A percentile compares a stretch with the other conserved stretches of the same genome.
Conservation (phyloP, 768 basidiomycete species). For the Boletus huronensis region DNA sequence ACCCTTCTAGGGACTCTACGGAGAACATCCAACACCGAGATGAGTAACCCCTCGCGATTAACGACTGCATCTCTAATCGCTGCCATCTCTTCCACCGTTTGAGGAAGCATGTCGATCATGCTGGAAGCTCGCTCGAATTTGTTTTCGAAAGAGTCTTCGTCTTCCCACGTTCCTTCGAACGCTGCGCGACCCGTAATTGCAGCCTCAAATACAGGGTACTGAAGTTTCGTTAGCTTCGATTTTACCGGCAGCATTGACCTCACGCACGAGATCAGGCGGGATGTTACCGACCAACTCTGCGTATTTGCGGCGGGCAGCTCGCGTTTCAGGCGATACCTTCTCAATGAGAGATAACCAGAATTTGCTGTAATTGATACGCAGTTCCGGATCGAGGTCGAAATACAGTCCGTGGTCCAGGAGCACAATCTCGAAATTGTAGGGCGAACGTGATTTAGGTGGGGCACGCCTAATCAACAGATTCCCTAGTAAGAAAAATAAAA, state of each 20-base stretch:
- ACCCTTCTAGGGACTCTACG: constrained; percentile 81
- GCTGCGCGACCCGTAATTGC: constrained; percentile 85
- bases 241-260: not conserved
- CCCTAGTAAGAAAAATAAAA: constrained; percentile 39
- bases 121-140: constrained; percentile 62
- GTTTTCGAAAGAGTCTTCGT: constrained; percentile 32
- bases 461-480: constrained; percentile 89
- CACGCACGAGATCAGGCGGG: constrained; percentile 72
- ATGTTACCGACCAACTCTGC: constrained; percentile 91
- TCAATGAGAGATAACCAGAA: constrained; percentile 90
- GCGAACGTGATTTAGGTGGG: constrained; percentile 57
- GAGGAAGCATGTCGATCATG: constrained; percentile 70
- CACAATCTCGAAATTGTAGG: constrained; percentile 95
- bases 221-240: constrained; percentile 4
- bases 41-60: constrained; percentile 74
- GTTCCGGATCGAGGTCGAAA: constrained; percentile 78
- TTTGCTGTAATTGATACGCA: constrained; percentile 82
- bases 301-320: constrained; percentile 74
- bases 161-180: constrained; percentile 58
- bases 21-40: constrained; percentile 84
- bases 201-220: constrained; percentile 95
- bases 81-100: constrained; percentile 74
- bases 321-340: constrained; percentile 59
- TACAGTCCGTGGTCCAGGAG: constrained; percentile 93
- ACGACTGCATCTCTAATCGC: constrained; percentile 81